Base-by-base conservation (phyloP, 1,139 yeast species). In the Scheffersomyces stambukii region DNA sequence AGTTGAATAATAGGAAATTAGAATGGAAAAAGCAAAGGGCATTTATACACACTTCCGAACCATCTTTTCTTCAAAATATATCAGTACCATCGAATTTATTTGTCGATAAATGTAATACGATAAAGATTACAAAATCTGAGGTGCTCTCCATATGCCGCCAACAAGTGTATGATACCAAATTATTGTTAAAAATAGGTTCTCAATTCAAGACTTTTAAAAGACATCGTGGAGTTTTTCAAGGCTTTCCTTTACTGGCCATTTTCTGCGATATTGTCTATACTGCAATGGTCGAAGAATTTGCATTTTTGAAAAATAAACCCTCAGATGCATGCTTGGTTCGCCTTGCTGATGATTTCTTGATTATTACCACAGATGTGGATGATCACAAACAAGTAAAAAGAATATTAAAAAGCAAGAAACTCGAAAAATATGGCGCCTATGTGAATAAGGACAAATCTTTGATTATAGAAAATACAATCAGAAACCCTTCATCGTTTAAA, bases 311-410 rank as follows among this genome's bases (percentile, higher is more conserved):
- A 2, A 36, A 45, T 1, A 31, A 46, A 2, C 35, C 30, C 6
- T 23, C 38, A 0, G 48, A 60, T 1, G 60, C 73, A 3, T 24
- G 19, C 11, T 37, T 70, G 3, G 40, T 86, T 8, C 58, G 96
- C 32, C 56, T 84, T 16, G 95, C 88, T 0, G 98, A 91, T 53
- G 98, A 91, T 50, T 91, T 91, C 46, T 49, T 91, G 21, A 61
- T 85, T 14, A 54, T 89, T 0, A 69, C 94, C 0, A 62, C 77
- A 2, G 42, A 41, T 15, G 24, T 38, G 16, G 34, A 37, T 1
- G 41, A 45, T 3, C 56, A 58, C 26, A 22, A 41, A 4, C 26
- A 38, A 18, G 54, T 56, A 4, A 37, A 40, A 16, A 32, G 31
- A 2, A 34, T 48, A 0, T 47, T 56, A 1, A 34, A 41, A 3